Conservation (phyloP, 176 grass and related monocot species). For the Rhipidocladum racemiflorum region DNA sequence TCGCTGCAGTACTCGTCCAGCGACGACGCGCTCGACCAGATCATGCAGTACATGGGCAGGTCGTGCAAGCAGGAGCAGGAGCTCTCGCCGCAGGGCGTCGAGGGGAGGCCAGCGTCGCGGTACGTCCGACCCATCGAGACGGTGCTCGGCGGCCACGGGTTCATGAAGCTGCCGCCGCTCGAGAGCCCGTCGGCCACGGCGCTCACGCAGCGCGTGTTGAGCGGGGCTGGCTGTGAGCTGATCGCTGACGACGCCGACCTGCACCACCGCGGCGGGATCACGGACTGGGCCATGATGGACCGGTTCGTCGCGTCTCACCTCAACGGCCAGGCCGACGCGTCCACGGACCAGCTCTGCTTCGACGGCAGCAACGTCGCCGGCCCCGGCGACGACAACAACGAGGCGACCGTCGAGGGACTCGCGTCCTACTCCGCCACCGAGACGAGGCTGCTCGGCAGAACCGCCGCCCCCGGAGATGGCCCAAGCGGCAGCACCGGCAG, state of each 20-base stretch:
- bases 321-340: conserved; percentile 66
- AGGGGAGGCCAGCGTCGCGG: not conserved
- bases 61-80: conserved; percentile 87
- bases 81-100: not conserved
- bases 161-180: conserved; percentile 89
- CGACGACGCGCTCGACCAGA: conserved; percentile 79
- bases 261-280: conserved; percentile 24
- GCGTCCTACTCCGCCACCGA: conserved; percentile 49
- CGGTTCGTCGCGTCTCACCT: conserved; percentile 90
- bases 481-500: not conserved
- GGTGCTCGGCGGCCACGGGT: conserved; percentile 42
- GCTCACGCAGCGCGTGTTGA: not conserved
- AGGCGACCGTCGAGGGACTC: conserved; percentile 20
- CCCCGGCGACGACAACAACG: not conserved
- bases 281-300: conserved; percentile 88
- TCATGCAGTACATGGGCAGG: conserved; percentile 85
- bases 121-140: conserved; percentile 71
- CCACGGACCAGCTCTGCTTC: conserved; percentile 60
- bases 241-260: not conserved
- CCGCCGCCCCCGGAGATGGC: not conserved
- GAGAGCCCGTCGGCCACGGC: conserved; percentile 56
- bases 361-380: conserved; percentile 14
- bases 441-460: conserved; percentile 26
- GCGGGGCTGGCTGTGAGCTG: not conserved
- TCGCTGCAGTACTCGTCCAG: conserved; percentile 50